phyloP scores from a whole-genome alignment of 1,284 basidiomycete species.

The Neolentinus lepideus region DNA sequence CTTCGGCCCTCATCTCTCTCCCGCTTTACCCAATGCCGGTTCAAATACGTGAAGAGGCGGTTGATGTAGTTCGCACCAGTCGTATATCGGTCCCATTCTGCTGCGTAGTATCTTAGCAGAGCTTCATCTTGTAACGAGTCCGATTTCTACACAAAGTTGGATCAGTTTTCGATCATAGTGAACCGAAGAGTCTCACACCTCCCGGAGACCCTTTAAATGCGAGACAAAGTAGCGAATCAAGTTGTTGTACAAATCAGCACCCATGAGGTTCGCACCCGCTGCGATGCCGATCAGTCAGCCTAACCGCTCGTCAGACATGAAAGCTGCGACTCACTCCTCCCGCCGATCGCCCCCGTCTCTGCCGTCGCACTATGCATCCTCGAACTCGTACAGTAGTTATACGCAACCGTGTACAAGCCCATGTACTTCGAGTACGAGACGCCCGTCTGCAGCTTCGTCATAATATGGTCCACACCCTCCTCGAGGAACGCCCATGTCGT shows the following conservation, averaged over 20 bases:
- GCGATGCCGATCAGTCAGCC: slow-evolving; percentile 13
- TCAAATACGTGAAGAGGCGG: slow-evolving; percentile 93
- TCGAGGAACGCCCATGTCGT: slow-evolving; percentile 89
- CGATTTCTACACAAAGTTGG: slow-evolving; percentile 48
- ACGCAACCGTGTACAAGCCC: slow-evolving; percentile 87
- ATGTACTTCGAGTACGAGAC: slow-evolving; percentile 93
- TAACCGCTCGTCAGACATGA: slow-evolving; percentile 1
- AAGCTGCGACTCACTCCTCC: slow-evolving; percentile 45
- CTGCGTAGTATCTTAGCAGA: slow-evolving; percentile 86
- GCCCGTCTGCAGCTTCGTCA: slow-evolving; percentile 83
- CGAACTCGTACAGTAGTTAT: slow-evolving; percentile 95
- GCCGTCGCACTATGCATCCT: slow-evolving; percentile 61
- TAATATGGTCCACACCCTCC: slow-evolving; percentile 89
- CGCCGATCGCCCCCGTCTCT: slow-evolving; percentile 41
- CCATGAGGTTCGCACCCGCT: slow-evolving; percentile 94
- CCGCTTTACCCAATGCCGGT: slow-evolving; percentile 98
- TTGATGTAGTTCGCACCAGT: slow-evolving; percentile 96
- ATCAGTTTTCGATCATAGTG: slow-evolving; percentile 7
- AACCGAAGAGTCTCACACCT: slow-evolving; percentile 28
- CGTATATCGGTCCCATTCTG: slow-evolving; percentile 95
- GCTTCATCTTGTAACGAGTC: slow-evolving; percentile 81
- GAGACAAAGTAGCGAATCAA: slow-evolving; percentile 79
- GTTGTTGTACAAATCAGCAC: slow-evolving; percentile 90
- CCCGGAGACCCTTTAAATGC: slow-evolving; percentile 67
- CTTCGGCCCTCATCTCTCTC: slow-evolving; percentile 98